Evolutionary conservation across 78 protist genomes (phyloP).

Genomic region (Dictyostelium firmibasis): DNA sequence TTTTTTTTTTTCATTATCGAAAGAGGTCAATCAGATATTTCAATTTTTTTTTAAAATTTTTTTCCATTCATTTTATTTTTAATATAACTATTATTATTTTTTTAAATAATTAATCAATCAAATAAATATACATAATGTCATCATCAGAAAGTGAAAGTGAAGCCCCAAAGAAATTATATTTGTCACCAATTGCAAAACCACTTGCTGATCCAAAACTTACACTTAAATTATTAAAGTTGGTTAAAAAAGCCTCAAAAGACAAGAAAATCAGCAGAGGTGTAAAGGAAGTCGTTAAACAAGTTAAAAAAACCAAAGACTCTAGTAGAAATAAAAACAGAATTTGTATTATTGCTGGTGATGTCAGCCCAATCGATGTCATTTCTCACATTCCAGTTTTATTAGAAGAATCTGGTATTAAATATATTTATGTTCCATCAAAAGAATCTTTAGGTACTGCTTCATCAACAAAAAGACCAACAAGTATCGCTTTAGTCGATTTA

Average conservation of each 20-base stretch:
- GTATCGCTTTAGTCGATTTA: slow-evolving; percentile 79
- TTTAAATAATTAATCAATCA: neutral
- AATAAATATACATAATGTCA: neutral
- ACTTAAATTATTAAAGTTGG: slow-evolving; percentile 89
- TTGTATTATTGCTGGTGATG: slow-evolving; percentile 96
- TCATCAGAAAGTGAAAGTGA: slow-evolving; percentile 59
- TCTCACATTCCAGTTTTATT: slow-evolving; percentile 96
- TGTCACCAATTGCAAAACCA: slow-evolving; percentile 91
- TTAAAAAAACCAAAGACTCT: slow-evolving; percentile 77
- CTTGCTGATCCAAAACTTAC: slow-evolving; percentile 90
- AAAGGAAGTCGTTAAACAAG: slow-evolving; percentile 95
- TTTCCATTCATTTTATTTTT: neutral
- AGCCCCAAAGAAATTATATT: slow-evolving; percentile 25
- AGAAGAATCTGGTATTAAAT: slow-evolving; percentile 92
- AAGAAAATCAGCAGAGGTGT: slow-evolving; percentile 93
- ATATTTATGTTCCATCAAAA: slow-evolving; percentile 93
- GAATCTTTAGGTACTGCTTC: slow-evolving; percentile 95
- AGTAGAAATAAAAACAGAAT: slow-evolving; percentile 68
- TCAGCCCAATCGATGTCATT: slow-evolving; percentile 97
- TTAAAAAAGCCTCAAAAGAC: slow-evolving; percentile 86
- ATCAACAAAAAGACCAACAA: slow-evolving; percentile 95
- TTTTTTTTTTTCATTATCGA: neutral
- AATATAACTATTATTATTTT: neutral
- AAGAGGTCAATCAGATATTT: neutral
- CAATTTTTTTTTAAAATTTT: neutral